A percentile compares a stretch with the other conserved stretches of the same genome.
These are phyloP conservation scores for Torulaspora franciscae DNA, from an alignment of 805 yeast species.

Conservation along the genomic window DNA sequence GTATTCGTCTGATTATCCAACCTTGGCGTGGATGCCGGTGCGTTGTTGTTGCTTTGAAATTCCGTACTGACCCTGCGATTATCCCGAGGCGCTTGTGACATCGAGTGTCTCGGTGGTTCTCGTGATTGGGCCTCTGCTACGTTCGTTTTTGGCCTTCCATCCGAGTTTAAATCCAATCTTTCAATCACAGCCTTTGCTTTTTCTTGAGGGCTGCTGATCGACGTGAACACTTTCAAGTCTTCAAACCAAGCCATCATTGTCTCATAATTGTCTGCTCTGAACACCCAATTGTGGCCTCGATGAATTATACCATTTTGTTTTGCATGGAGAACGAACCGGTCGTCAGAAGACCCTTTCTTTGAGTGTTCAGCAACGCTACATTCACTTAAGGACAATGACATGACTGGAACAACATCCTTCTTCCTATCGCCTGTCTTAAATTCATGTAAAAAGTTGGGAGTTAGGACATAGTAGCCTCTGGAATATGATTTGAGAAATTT, in stretches of 20 bases:
- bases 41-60: constrained; percentile 5
- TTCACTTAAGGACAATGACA: constrained; percentile 74
- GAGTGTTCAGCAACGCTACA: constrained; percentile 83
- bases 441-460: constrained; percentile 86
- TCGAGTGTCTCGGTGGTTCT: constrained; percentile 1
- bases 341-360: constrained; percentile 59
- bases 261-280: constrained; percentile 79
- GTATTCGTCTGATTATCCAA: constrained; percentile 22
- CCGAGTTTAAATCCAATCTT: constrained; percentile 21
- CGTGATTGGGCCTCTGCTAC: constrained; percentile 2
- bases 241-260: constrained; percentile 80
- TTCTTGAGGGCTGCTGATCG: constrained; percentile 54
- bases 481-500: constrained; percentile 89
- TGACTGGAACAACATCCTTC: constrained; percentile 73
- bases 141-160: constrained; percentile 12
- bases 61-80: constrained; percentile 3
- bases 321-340: constrained; percentile 75
- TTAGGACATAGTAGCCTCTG: constrained; percentile 83
- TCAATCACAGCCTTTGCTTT: constrained; percentile 45
- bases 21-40: constrained; percentile 15
- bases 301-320: constrained; percentile 71
- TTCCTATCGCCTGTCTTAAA: constrained; percentile 78
- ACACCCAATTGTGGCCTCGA: constrained; percentile 90
- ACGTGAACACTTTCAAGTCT: constrained; percentile 65
- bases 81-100: constrained; percentile 1